Conservation (phyloP, 129 eudicot genomes). For the Tagetes patula region DNA sequence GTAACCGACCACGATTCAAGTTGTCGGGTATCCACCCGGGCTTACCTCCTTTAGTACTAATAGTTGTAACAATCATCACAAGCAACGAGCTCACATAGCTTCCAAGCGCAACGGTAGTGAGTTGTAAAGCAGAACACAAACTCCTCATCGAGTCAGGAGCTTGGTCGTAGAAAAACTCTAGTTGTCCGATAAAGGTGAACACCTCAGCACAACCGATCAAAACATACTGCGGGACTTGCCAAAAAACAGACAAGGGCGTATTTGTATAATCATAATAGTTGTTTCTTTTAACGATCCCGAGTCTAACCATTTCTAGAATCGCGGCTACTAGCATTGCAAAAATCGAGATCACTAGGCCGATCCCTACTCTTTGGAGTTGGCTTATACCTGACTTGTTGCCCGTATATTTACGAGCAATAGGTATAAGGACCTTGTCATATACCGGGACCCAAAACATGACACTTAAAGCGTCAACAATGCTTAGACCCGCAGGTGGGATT, state of each 20-base stretch:
- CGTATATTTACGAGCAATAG: slow-evolving; percentile 51
- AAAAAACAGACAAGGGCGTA: slow-evolving; percentile 51
- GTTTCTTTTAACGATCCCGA: slow-evolving; percentile 45
- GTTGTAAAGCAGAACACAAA: slow-evolving; percentile 54
- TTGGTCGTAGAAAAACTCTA: slow-evolving; percentile 60
- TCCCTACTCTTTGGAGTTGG: slow-evolving; percentile 72
- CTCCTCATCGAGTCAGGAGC: slow-evolving; percentile 76
- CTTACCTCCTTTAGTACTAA: slow-evolving; percentile 49
- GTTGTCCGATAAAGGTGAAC: slow-evolving; percentile 56
- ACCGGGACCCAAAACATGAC: slow-evolving; percentile 80
- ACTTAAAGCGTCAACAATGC: slow-evolving; percentile 67
- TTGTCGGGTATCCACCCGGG: slow-evolving; percentile 66
- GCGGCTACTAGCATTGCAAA: slow-evolving; percentile 67
- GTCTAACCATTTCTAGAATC: slow-evolving; percentile 46
- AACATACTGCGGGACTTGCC: slow-evolving; percentile 67
- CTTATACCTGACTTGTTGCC: slow-evolving; percentile 65
- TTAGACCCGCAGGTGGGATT: slow-evolving; percentile 75
- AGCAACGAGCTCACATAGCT: slow-evolving; percentile 55
- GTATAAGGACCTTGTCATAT: slow-evolving; percentile 56
- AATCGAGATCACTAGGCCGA: slow-evolving; percentile 60
- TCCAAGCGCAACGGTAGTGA: slow-evolving; percentile 53
- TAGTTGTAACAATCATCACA: slow-evolving; percentile 44
- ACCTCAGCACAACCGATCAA: slow-evolving; percentile 69
- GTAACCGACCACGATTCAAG: slow-evolving; percentile 45
- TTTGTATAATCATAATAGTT: slow-evolving; percentile 42